A percentile compares a stretch with the other conserved stretches of the same genome.
Evolutionary conservation across 2,329 filamentous ascomycete species (phyloP).

Genomic region (Exophiala dermatitidis): DNA sequence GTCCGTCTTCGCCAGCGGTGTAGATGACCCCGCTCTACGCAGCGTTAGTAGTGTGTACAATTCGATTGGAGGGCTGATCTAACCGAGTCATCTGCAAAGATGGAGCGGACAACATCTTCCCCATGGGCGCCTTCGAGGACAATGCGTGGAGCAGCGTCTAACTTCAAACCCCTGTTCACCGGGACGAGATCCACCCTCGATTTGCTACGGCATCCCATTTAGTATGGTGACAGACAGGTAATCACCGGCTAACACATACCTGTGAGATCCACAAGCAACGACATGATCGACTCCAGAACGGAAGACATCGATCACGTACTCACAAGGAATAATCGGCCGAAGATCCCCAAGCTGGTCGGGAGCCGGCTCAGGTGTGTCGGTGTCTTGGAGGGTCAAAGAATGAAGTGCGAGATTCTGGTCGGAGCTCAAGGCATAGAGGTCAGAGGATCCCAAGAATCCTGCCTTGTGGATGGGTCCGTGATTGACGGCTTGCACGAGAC

Average conservation of each 20-base stretch:
- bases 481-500: slow-evolving; percentile 56
- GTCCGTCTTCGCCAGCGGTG: slow-evolving; percentile 41
- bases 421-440: slow-evolving; percentile 54
- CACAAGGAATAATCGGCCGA: slow-evolving; percentile 47
- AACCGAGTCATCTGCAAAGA: slow-evolving; percentile 41
- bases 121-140: slow-evolving; percentile 43
- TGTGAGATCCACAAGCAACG: slow-evolving; percentile 26
- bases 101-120: slow-evolving; percentile 42
- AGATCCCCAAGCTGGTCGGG: slow-evolving; percentile 51
- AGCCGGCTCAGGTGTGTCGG: slow-evolving; percentile 43
- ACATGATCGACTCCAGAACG: slow-evolving; percentile 21
- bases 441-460: slow-evolving; percentile 48
- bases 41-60: slow-evolving; percentile 9
- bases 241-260: slow-evolving; percentile 6
- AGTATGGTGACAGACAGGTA: background rate
- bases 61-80: slow-evolving; percentile 10
- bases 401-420: slow-evolving; percentile 57
- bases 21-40: slow-evolving; percentile 36
- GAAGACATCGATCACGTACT: slow-evolving; percentile 53
- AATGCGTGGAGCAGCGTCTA: slow-evolving; percentile 36
- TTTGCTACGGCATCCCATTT: slow-evolving; percentile 8
- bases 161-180: slow-evolving; percentile 27
- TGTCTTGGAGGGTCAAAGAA: slow-evolving; percentile 36
- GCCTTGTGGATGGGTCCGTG: slow-evolving; percentile 57
- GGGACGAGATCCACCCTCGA: slow-evolving; percentile 37